These are phyloP conservation scores for Sporobolomyces roseus DNA, from an alignment of 768 basidiomycete genomes.

Conservation along the genomic window DNA sequence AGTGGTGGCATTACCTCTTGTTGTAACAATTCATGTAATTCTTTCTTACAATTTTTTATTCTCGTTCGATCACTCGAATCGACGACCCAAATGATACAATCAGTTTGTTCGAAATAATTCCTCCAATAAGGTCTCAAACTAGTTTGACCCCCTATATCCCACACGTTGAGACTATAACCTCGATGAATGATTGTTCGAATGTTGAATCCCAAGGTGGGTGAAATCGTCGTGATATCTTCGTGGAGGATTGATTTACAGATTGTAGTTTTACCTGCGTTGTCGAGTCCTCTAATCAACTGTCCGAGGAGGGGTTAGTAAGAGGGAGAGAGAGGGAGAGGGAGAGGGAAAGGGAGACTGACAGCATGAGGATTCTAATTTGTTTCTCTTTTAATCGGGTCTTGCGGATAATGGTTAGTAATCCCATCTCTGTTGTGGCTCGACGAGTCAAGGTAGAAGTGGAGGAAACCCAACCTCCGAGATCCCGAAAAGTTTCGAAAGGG, in stretches of 20 bases:
- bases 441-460: neutral
- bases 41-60: conserved; percentile 81
- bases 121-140: conserved; percentile 96
- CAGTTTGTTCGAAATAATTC: conserved; percentile 98
- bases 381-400: conserved; percentile 93
- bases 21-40: conserved; percentile 75
- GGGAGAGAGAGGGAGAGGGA: neutral
- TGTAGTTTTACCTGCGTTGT: conserved; percentile 98
- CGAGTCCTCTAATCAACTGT: conserved; percentile 66
- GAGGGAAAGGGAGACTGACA: conserved; percentile 55
- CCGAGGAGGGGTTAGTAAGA: neutral
- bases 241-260: conserved; percentile 91
- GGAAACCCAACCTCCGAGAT: no score
- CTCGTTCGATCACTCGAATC: conserved; percentile 89
- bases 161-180: conserved; percentile 66
- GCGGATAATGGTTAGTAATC: conserved; percentile 90
- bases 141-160: conserved; percentile 97
- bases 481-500: neutral
- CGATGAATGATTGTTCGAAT: conserved; percentile 93
- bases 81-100: conserved; percentile 97
- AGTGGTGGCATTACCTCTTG: conserved; percentile 69
- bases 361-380: conserved; percentile 93
- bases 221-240: conserved; percentile 81
- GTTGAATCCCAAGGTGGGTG: conserved; percentile 95
- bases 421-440: conserved; percentile 62